phyloP scores from a whole-genome alignment of 108 stramenopile species.

The Conticribra guillardii region DNA sequence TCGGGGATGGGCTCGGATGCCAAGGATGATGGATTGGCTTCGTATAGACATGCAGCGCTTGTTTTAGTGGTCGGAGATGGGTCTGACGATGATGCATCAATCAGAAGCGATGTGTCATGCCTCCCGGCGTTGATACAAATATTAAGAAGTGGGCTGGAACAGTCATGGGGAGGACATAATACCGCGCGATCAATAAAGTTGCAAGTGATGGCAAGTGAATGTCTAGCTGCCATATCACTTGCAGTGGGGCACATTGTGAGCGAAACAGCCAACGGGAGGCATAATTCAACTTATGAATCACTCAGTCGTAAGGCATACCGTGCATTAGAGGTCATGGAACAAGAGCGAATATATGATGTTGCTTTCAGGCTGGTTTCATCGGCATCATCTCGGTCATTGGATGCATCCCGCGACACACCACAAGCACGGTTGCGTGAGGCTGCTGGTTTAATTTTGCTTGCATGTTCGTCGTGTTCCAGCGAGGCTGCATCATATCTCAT shows the following conservation, averaged over 20 bases:
- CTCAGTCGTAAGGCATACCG: constrained; percentile 13
- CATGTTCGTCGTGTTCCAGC: constrained; percentile 67
- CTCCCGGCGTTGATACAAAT: constrained; percentile 47
- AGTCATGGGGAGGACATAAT: constrained; percentile 11
- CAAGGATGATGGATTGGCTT: constrained; percentile 40
- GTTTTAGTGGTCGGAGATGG: constrained; percentile 65
- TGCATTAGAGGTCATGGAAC: constrained; percentile 39
- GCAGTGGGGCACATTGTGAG: constrained; percentile 28
- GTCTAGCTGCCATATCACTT: constrained; percentile 35
- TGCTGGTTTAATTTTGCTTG: constrained; percentile 65
- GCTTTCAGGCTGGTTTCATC: constrained; percentile 31
- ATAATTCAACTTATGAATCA: constrained; percentile 10
- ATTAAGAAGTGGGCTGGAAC: constrained; percentile 18
- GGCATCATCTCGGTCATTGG: constrained; percentile 61
- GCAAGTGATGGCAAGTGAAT: constrained; percentile 37
- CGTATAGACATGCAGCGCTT: constrained; percentile 75
- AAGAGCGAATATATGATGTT: constrained; percentile 36
- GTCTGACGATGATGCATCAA: constrained; percentile 13
- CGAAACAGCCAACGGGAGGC: neutral
- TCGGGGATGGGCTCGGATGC: constrained; percentile 6
- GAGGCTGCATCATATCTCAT: constrained; percentile 68
- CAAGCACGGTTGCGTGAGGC: constrained; percentile 65
- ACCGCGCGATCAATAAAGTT: constrained; percentile 29
- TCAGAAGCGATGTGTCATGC: constrained; percentile 25
- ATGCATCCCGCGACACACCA: constrained; percentile 65